These are phyloP conservation scores for Hymenoscyphus occultus DNA, from an alignment of 2,329 filamentous ascomycete species.

Conservation along the genomic window DNA sequence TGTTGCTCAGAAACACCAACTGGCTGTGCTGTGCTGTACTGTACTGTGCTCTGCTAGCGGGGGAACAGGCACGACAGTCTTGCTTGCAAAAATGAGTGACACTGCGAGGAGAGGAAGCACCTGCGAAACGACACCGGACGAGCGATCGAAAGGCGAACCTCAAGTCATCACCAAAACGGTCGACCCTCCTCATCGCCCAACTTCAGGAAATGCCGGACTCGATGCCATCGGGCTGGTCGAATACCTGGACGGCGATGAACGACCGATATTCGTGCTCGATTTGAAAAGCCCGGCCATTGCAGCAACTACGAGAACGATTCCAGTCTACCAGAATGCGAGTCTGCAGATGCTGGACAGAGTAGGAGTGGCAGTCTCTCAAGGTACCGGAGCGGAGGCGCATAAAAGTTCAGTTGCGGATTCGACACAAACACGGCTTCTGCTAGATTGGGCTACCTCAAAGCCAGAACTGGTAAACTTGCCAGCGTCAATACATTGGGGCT, in stretches of 20 bases:
- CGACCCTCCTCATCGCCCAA: not conserved
- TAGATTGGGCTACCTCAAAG: slow-evolving; percentile 21
- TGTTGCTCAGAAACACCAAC: no score
- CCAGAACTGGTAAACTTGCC: slow-evolving; percentile 7
- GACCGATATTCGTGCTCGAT: slow-evolving; percentile 27
- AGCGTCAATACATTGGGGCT: slow-evolving; percentile 18
- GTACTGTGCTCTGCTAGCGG: not conserved
- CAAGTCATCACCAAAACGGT: slow-evolving; percentile 1
- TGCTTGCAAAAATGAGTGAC: not conserved
- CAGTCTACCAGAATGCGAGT: slow-evolving; percentile 24
- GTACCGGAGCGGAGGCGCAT: slow-evolving; percentile 13
- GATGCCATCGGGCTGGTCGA: slow-evolving; percentile 22
- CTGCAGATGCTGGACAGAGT: slow-evolving; percentile 5
- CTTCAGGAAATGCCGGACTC: slow-evolving; percentile 9
- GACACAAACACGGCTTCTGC: slow-evolving; percentile 15
- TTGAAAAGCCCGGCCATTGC: slow-evolving; percentile 11
- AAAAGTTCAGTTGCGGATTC: slow-evolving; percentile 10
- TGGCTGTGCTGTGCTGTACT: no score
- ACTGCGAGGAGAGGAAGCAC: not conserved
- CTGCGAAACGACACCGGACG: not conserved
- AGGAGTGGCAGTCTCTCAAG: slow-evolving; percentile 1
- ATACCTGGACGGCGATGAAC: slow-evolving; percentile 26
- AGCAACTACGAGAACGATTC: slow-evolving; percentile 10
- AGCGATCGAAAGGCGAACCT: not conserved
- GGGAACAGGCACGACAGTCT: not conserved